These are phyloP conservation scores for Aquanectria penicillioides DNA, from an alignment of 2,329 filamentous ascomycete species.

Conservation along the genomic window DNA sequence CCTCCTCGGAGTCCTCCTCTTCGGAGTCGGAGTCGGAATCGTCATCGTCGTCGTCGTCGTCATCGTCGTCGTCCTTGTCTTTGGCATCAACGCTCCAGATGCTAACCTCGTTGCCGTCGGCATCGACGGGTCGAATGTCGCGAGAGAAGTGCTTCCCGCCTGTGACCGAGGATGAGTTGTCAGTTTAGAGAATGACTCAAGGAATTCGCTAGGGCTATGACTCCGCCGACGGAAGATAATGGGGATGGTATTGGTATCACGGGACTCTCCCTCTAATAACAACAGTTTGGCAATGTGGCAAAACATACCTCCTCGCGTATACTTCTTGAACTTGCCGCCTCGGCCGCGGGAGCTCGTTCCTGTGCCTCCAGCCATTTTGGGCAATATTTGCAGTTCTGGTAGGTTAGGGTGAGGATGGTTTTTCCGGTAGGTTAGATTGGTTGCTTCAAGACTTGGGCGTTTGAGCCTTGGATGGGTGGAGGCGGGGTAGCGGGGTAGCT, in stretches of 20 bases:
- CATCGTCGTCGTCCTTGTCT: slow-evolving; percentile 59
- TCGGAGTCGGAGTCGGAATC: slow-evolving; percentile 60
- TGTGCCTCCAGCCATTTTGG: slow-evolving; percentile 59
- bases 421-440: slow-evolving; percentile 20
- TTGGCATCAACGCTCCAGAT: slow-evolving; percentile 79
- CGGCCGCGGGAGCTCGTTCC: slow-evolving; percentile 74
- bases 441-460: background rate
- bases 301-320: slow-evolving; percentile 83
- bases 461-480: slow-evolving; percentile 25
- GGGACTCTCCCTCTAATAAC: no score
- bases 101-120: slow-evolving; percentile 86
- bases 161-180: slow-evolving; percentile 48
- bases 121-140: slow-evolving; percentile 87
- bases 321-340: slow-evolving; percentile 95
- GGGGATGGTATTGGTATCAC: no score
- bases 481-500: slow-evolving; percentile 53
- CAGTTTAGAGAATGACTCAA: slow-evolving; percentile 21
- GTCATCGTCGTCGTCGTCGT: slow-evolving; percentile 62
- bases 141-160: slow-evolving; percentile 96
- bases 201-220: background rate
- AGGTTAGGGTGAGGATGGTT: slow-evolving; percentile 11
- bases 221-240: no score
- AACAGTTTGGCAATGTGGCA: no score
- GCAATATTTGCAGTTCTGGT: slow-evolving; percentile 5
- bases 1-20: slow-evolving; percentile 62